These are phyloP conservation scores for Sugiyamaella mastotermitis DNA, from an alignment of 805 yeast genomes.

Conservation along the genomic window DNA sequence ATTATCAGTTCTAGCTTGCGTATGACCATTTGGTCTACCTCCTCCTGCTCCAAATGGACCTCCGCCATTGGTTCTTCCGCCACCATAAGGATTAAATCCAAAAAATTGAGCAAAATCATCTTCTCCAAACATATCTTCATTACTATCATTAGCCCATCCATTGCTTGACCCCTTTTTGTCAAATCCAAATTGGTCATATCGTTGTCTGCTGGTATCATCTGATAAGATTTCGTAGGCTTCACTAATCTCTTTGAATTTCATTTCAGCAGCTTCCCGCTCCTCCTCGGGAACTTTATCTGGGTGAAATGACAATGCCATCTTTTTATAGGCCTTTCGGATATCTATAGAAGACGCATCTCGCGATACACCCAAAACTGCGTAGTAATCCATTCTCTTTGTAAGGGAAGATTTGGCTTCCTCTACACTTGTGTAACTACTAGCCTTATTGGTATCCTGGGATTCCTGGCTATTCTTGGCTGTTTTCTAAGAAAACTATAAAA, in stretches of 20 bases:
- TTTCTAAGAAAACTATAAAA: too few species aligned
- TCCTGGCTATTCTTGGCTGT: too few species aligned
- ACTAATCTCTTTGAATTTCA: slow-evolving; percentile 72
- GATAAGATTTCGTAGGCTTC: slow-evolving; percentile 80
- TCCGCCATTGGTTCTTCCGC: slow-evolving; percentile 8
- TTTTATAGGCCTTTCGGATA: slow-evolving; percentile 78
- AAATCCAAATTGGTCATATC: slow-evolving; percentile 33
- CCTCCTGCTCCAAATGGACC: slow-evolving; percentile 10
- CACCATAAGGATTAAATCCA: slow-evolving; percentile 11
- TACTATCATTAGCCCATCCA: slow-evolving; percentile 30
- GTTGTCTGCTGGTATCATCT: slow-evolving; percentile 43
- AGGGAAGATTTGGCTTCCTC: too few species aligned
- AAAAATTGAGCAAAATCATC: slow-evolving; percentile 76
- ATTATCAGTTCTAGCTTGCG: slow-evolving; percentile 46
- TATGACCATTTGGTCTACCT: slow-evolving; percentile 17
- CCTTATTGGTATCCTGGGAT: too few species aligned
- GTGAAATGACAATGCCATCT: slow-evolving; percentile 74
- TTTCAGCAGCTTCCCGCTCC: slow-evolving; percentile 64
- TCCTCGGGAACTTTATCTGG: slow-evolving; percentile 81
- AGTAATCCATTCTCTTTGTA: slow-evolving; percentile 31
- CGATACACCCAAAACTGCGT: slow-evolving; percentile 67
- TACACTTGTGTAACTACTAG: too few species aligned
- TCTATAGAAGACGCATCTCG: slow-evolving; percentile 61
- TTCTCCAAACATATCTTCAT: slow-evolving; percentile 46
- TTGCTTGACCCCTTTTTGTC: slow-evolving; percentile 25